Base-by-base conservation (phyloP, 2,329 filamentous ascomycete genomes). In the Metarhizium rileyi region DNA sequence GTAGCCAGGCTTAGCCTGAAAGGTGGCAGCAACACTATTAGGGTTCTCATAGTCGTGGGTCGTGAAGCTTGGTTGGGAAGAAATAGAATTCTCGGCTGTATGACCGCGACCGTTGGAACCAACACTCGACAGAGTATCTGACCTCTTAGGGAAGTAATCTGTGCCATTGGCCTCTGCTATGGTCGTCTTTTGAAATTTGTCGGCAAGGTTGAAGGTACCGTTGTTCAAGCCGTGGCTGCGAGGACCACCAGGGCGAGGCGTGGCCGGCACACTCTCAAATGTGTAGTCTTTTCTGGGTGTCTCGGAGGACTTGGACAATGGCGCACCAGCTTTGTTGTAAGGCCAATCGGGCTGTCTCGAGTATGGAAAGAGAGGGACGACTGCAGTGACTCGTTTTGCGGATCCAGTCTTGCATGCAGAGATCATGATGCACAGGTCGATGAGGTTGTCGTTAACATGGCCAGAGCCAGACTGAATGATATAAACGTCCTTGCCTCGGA, bases 401-500 rank as follows among this genome's bases (percentile, higher is more conserved):
- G 90, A 96, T 59, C 90, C 90, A 12, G 87, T 83, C 71, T 95
- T 95, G 81, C 93, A 97, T 53, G 93, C 93, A n/a, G 89, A 95
- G 60, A 97, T 91, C 72, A 93, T 95, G 71, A 97, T 96, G 67
- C 95, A 87, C 46, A 97, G 83, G 65, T 98, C 93, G 73, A 98
- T 86, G 56, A 98, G 81, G 70, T 95, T 84, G 70, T 98, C 93
- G 66, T 98, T 98, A 70, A 96, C 88, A 61, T 86, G 87, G 55
- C 89, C 90, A 59, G 88, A 88, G 59, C 89, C 90, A 40, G 89
- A 93, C 70, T 97, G 91, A 62, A 98, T 89, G 65, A 97, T 96
- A 73, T 94, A 98, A 66, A 96, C 93, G 81, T 98, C 93, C 69
- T 98, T 98, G 59, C 88, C 93, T 60, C 93, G 86, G 47, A 98